Evolutionary conservation across 352 stramenopile species (phyloP), one percentile per base, ranked within the genome.

Genomic region (Pythium dissotocum): DNA sequence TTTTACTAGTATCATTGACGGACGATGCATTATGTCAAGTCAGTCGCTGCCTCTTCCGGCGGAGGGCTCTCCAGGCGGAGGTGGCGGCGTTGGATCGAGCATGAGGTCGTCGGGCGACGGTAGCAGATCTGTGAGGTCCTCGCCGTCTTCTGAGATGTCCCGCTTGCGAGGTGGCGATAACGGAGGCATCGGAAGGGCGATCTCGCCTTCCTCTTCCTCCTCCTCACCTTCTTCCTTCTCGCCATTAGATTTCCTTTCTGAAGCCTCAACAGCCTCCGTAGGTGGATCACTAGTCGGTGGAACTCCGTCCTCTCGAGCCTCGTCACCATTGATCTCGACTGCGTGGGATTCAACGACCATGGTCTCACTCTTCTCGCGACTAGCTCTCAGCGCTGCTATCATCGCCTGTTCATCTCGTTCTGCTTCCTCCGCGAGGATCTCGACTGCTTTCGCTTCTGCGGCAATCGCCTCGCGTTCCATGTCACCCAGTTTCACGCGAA

Each of bases 151-250:
- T 8, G 61, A 70, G 21, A 53, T 52, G 18, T 74, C 68, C 6
- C 62, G 68, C 54, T 64, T 66, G 10, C 68, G 61, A n/a, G 68
- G 68, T 5, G 68, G 68, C 2, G 68, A 74, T 7, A 63, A 58
- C 6, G 68, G 68, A 3, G 68, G 61, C 48, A 66, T 40, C 28
- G 30, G 49, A 5, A 24, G 18, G 21, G 51, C 32, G 21, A 63
- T 35, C 2, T 67, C 38, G 5, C 35, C 52, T 16, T 67, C 52
- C 18, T 69, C 60, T 1, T 67, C 60, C 4, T 67, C 59, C 13
- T 38, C 28, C 16, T 53, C 63, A 18, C 21, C 52, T 1, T 36
- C 33, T 13, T 38, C 54, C 1, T 55, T 46, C 7, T n/a, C 36
- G 28, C 14, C 4, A 1, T 32, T 14, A 6, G 18, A n/a, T 44